phyloP scores from a whole-genome alignment of 2,329 filamentous ascomycete species.

The Gremmenia infestans region DNA sequence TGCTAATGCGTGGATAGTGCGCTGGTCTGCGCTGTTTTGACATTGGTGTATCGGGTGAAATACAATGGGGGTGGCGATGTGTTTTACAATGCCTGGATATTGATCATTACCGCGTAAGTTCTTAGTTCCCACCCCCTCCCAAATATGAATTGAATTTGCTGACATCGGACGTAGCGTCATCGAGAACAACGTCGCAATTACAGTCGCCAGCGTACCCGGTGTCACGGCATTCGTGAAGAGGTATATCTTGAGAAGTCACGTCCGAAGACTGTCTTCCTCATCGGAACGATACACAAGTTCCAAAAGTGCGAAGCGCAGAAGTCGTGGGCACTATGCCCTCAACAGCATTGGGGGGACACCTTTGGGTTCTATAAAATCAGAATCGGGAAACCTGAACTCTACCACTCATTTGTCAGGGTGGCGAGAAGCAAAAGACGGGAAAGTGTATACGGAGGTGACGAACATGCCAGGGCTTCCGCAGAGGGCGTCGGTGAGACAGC shows the following conservation, averaged over 20 bases:
- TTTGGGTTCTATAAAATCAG: not conserved
- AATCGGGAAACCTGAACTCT: not conserved
- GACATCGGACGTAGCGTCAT: not conserved
- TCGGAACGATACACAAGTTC: not conserved
- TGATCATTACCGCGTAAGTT: constrained; percentile 1
- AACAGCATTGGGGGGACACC: not conserved
- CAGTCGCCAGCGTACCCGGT: constrained; percentile 8
- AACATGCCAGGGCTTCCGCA: not conserved
- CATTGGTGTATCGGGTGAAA: constrained; percentile 1
- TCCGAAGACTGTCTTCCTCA: not conserved
- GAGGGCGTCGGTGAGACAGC: not conserved
- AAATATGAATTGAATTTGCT: not conserved
- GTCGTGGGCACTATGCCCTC: not conserved
- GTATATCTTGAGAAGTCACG: not conserved
- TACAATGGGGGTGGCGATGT: not conserved
- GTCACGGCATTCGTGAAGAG: constrained; percentile 4
- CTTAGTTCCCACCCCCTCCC: not conserved
- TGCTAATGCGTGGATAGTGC: not conserved
- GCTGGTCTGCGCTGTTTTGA: constrained; percentile 2
- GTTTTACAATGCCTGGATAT: not conserved
- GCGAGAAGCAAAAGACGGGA: not conserved
- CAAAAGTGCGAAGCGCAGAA: not conserved
- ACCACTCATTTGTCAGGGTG: not conserved
- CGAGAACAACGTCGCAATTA: constrained; percentile 9
- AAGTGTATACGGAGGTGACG: not conserved